Percentiles rank a stretch among this genome's conserved stretches.
Evolutionary conservation across 2,329 filamentous ascomycete species (phyloP).

Genomic region (Sclerotinia borealis): DNA sequence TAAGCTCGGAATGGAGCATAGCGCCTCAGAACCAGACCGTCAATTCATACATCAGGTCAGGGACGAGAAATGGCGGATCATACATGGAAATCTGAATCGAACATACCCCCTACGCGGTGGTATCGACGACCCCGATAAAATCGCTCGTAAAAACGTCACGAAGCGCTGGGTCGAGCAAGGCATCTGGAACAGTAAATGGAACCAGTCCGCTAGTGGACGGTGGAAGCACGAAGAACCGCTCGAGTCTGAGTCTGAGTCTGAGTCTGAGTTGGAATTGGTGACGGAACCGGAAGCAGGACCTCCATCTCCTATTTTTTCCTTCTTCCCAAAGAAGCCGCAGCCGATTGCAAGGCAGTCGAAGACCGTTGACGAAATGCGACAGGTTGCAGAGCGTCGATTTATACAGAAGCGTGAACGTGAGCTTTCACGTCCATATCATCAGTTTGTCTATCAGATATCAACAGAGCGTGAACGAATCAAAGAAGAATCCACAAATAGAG

Average conservation of each 20-base stretch:
- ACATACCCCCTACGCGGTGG: no score
- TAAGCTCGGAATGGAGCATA: slow-evolving; percentile 2
- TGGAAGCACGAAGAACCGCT: slow-evolving; percentile 19
- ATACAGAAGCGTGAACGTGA: slow-evolving; percentile 19
- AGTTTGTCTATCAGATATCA: slow-evolving; percentile 27
- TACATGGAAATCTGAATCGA: no score
- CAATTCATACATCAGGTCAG: slow-evolving; percentile 14
- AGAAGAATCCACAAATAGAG: slow-evolving; percentile 24
- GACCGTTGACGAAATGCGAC: slow-evolving; percentile 15
- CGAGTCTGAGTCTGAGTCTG: slow-evolving; percentile 13
- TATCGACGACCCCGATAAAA: no score
- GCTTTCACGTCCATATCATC: slow-evolving; percentile 28
- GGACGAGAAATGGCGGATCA: slow-evolving; percentile 13
- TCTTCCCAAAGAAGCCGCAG: slow-evolving; percentile 1
- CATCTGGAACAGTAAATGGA: slow-evolving; percentile 17
- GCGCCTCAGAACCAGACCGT: slow-evolving; percentile 8
- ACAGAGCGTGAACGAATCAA: slow-evolving; percentile 27
- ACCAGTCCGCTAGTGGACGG: slow-evolving; percentile 2
- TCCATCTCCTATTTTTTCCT: slow-evolving; percentile 9
- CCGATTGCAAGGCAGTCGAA: slow-evolving; percentile 7
- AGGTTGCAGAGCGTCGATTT: slow-evolving; percentile 14
- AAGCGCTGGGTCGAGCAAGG: slow-evolving; percentile 30
- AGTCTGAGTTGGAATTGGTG: slow-evolving; percentile 14
- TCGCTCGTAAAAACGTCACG: slow-evolving; percentile 21
- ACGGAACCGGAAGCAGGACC: slow-evolving; percentile 13